Evolutionary conservation across 352 stramenopile genomes (phyloP).

Genomic region (Globisporangium radiosum): DNA sequence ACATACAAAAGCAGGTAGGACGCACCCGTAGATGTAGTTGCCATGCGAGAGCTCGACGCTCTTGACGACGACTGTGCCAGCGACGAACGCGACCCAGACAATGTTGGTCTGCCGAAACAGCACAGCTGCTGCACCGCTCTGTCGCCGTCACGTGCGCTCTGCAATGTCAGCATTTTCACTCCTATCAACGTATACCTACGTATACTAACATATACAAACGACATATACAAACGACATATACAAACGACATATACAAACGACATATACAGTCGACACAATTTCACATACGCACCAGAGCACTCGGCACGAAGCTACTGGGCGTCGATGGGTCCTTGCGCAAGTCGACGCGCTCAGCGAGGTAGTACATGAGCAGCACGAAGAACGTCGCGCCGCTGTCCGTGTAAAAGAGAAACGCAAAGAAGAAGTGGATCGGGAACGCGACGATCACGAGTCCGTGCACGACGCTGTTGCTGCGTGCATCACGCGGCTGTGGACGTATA

Average conservation of each 20-base stretch:
- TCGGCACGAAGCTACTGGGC: slow-evolving; percentile 41
- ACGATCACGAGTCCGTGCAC: slow-evolving; percentile 64
- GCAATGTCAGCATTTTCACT: too few relatives aligned
- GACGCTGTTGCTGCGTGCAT: slow-evolving; percentile 27
- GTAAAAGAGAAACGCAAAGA: slow-evolving; percentile 89
- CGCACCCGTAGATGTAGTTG: slow-evolving; percentile 69
- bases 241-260: not conserved
- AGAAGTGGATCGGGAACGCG: slow-evolving; percentile 81
- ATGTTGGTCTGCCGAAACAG: slow-evolving; percentile 90
- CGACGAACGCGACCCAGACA: slow-evolving; percentile 86
- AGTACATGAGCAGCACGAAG: slow-evolving; percentile 85
- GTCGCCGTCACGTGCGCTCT: not conserved
- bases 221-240: not conserved
- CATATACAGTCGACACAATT: not conserved
- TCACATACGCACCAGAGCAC: slow-evolving; percentile 42
- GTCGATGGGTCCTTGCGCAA: slow-evolving; percentile 25
- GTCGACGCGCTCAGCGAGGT: slow-evolving; percentile 49
- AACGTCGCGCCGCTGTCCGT: slow-evolving; percentile 83
- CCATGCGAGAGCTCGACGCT: slow-evolving; percentile 59
- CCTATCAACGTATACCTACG: not conserved
- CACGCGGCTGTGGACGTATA: slow-evolving; percentile 17
- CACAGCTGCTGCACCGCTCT: slow-evolving; percentile 71
- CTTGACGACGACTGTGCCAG: slow-evolving; percentile 64
- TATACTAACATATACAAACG: not conserved
- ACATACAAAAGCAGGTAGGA: too few relatives aligned